These are phyloP conservation scores for Fusarium xylarioides DNA, from an alignment of 2,329 filamentous ascomycete species.

Conservation along the genomic window DNA sequence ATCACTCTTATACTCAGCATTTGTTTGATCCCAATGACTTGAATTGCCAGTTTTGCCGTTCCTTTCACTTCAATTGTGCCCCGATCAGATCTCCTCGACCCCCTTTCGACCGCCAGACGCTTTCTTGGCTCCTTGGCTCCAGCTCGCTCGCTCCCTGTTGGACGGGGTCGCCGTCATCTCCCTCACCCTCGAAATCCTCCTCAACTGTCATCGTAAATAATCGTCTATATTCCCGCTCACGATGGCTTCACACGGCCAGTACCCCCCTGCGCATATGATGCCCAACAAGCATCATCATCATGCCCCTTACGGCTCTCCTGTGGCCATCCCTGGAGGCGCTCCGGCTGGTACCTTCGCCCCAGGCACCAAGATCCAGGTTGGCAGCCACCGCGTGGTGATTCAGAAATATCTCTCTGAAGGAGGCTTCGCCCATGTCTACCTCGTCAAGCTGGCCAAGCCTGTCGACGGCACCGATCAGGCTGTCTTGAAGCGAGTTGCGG, in stretches of 20 bases:
- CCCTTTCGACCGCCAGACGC: conserved; percentile 32
- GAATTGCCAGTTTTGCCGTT: conserved; percentile 34
- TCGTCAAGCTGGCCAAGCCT: conserved; percentile 84
- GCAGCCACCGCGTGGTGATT: conserved; percentile 89
- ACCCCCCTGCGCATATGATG: conserved; percentile 42
- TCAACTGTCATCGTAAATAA: conserved; percentile 7
- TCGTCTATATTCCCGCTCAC: conserved; percentile 3
- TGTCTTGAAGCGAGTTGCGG: conserved; percentile 93
- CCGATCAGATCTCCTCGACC: conserved; percentile 12
- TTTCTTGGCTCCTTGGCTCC: conserved; percentile 26
- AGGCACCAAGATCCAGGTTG: conserved; percentile 96
- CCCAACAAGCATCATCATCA: conserved; percentile 52
- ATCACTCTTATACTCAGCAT: conserved; percentile 33
- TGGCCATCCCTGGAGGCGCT: conserved; percentile 53
- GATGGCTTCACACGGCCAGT: conserved; percentile 52
- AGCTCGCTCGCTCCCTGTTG: conserved; percentile 27
- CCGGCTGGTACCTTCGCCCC: conserved; percentile 90
- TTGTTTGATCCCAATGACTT: conserved; percentile 40
- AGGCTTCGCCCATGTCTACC: conserved; percentile 97
- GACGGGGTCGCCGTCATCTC: conserved; percentile 34
- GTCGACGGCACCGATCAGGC: conserved; percentile 82
- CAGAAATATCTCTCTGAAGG: conserved; percentile 98
- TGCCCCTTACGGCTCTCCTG: conserved; percentile 55
- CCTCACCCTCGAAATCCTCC: conserved; percentile 18
- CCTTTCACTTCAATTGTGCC: conserved; percentile 28